A percentile compares a stretch with the other conserved stretches of the same genome.
Evolutionary conservation across 2,329 filamentous ascomycete species (phyloP).

Genomic region (Fusarium sp.): DNA sequence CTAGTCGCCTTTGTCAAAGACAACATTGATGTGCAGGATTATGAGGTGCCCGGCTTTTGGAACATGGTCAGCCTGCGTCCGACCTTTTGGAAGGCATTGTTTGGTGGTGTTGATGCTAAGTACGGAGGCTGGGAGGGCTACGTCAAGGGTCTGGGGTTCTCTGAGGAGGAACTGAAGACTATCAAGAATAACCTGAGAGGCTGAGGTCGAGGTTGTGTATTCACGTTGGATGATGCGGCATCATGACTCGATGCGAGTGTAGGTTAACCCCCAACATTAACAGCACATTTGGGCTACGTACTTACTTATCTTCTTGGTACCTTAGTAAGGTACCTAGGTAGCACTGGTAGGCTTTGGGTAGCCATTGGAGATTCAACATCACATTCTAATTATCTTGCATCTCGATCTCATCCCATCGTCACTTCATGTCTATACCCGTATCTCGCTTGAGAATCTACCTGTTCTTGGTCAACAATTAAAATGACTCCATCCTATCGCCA

Average conservation of each 20-base stretch:
- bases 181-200: conserved; percentile 62
- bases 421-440: background rate
- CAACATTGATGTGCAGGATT: conserved; percentile 53
- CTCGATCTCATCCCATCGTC: conserved; percentile 4
- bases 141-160: conserved; percentile 61
- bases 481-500: background rate
- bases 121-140: conserved; percentile 66
- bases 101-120: conserved; percentile 57
- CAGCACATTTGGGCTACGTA: background rate
- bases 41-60: conserved; percentile 62
- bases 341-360: no score
- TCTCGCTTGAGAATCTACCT: background rate
- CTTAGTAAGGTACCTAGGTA: background rate
- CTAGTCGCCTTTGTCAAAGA: conserved; percentile 59
- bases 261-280: no score
- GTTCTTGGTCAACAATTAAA: background rate
- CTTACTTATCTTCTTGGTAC: background rate
- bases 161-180: conserved; percentile 58
- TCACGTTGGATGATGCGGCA: no score
- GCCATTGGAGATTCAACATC: no score
- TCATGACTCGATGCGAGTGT: background rate
- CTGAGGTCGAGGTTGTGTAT: conserved; percentile 4
- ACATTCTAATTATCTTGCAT: background rate
- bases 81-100: conserved; percentile 61
- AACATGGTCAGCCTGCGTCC: conserved; percentile 61